A percentile compares a stretch with the other conserved stretches of the same genome.
Evolutionary conservation across 805 yeast genomes (phyloP).

Genomic region (Candida takata): DNA sequence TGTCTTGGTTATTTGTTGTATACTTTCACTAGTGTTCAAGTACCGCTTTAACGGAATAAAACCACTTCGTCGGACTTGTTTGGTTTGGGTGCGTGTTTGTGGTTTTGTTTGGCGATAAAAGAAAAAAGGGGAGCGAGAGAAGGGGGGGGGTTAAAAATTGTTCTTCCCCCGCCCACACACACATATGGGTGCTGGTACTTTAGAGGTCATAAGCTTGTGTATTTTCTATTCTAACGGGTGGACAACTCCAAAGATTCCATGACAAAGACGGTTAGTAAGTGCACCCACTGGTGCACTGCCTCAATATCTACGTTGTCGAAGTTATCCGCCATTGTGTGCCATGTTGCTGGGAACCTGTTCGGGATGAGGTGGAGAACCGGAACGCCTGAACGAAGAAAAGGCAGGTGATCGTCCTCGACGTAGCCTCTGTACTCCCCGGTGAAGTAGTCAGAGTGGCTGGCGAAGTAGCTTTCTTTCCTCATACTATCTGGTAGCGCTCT

Average conservation of each 20-base stretch:
- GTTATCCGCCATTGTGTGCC: slow-evolving; percentile 48
- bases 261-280: slow-evolving; percentile 33
- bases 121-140: too few relatives aligned
- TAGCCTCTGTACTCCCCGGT: slow-evolving; percentile 10
- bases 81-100: too few relatives aligned
- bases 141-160: too few relatives aligned
- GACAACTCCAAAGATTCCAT: slow-evolving; percentile 24
- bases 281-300: slow-evolving; percentile 40
- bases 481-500: slow-evolving; percentile 8
- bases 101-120: too few relatives aligned
- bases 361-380: slow-evolving; percentile 51
- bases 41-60: too few relatives aligned
- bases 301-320: slow-evolving; percentile 33
- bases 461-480: slow-evolving; percentile 5
- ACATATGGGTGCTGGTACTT: too few relatives aligned
- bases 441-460: slow-evolving; percentile 14
- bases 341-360: slow-evolving; percentile 37
- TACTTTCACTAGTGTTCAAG: too few relatives aligned
- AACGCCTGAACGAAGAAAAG: slow-evolving; percentile 39
- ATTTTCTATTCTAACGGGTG: too few relatives aligned
- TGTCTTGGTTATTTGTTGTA: too few relatives aligned
- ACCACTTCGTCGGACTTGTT: too few relatives aligned
- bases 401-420: slow-evolving; percentile 48
- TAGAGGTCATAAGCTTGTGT: too few relatives aligned
- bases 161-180: too few relatives aligned